Evolutionary conservation across 345 rosid species (phyloP), one percentile per base, ranked within the genome.

Genomic region (Excoecaria agallocha): DNA sequence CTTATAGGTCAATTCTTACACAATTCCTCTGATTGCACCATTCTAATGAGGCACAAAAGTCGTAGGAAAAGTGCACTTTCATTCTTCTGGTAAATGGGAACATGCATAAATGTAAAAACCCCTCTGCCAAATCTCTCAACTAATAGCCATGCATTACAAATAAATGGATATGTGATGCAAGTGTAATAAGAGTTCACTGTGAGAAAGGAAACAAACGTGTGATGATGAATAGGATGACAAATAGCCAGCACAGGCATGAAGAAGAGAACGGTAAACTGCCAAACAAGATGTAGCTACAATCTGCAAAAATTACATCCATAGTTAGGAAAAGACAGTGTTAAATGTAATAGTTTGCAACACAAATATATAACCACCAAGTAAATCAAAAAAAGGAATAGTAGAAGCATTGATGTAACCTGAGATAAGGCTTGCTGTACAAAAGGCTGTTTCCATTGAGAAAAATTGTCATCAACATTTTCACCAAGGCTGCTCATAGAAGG

Each of bases 211-310:
- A 89, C 94, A 9, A 49, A 89, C 97, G 84, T 91, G 97, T 77
- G 94, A 89, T 70, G 86, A 91, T 56, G 92, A 91, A 87, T 85
- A 91, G 48, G 94, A 89, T 60, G 91, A 85, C 39, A 91, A 84
- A 80, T 87, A 91, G 78, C 97, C 91, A 59, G 92, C 89, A 74
- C 90, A 85, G 52, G 97, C 91, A 66, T 79, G 84, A 78, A 91
- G 90, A 64, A 91, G 91, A 1, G 92, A 87, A 46, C 81, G 87
- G 76, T 86, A 89, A 70, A 82, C 69, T 66, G 90, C 68, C 25
- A 92, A 91, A 77, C 89, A 86, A 16, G 88, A 81, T 58, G 82
- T 89, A 66, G 82, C 84, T 20, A 88, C 94, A 83, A 91, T 85
- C 97, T 91, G 97, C 87, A 88, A 69, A 68, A 55, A 69, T 64